Conservation (phyloP, 2,329 filamentous ascomycete species). For the Beauveria sp. region DNA sequence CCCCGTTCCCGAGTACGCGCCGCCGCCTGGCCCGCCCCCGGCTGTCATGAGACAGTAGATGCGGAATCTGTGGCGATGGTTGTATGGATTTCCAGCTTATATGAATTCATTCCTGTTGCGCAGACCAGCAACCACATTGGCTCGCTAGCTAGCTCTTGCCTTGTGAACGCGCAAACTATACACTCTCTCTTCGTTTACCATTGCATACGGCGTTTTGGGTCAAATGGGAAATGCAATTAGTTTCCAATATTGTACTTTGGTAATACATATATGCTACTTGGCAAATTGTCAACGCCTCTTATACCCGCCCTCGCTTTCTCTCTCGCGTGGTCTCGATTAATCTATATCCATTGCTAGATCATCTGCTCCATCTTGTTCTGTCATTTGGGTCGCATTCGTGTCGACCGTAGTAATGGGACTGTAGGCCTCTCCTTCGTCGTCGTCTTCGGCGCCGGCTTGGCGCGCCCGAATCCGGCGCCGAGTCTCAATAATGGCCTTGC, state of each 20-base stretch:
- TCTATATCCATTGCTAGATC: conserved; percentile 63
- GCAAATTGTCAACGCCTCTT: not conserved
- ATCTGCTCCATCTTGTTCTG: conserved; percentile 30
- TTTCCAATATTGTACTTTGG: not conserved
- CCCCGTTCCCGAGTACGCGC: conserved; percentile 21
- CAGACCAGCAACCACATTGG: not conserved
- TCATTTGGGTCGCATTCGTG: not conserved
- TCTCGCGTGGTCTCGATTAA: conserved; percentile 19
- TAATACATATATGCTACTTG: not conserved
- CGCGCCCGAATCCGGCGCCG: conserved; percentile 58
- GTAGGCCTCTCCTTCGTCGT: conserved; percentile 25
- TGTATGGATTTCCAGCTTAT: not conserved
- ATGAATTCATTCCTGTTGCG: not conserved
- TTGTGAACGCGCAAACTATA: not conserved
- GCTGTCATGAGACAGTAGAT: conserved; percentile 7
- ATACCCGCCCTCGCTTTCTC: not conserved
- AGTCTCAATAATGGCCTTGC: conserved; percentile 76
- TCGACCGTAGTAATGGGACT: not conserved
- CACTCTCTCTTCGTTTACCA: not conserved
- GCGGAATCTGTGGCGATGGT: not conserved
- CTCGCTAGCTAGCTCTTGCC: not conserved
- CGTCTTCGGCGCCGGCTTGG: conserved; percentile 29
- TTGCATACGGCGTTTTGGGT: conserved; percentile 6
- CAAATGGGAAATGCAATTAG: not conserved
- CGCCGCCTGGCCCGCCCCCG: conserved; percentile 44